A percentile compares a stretch with the other conserved stretches of the same genome.
These are phyloP conservation scores for Paramecium primaurelia DNA, from an alignment of 73 alveolate species.

Conservation along the genomic window DNA sequence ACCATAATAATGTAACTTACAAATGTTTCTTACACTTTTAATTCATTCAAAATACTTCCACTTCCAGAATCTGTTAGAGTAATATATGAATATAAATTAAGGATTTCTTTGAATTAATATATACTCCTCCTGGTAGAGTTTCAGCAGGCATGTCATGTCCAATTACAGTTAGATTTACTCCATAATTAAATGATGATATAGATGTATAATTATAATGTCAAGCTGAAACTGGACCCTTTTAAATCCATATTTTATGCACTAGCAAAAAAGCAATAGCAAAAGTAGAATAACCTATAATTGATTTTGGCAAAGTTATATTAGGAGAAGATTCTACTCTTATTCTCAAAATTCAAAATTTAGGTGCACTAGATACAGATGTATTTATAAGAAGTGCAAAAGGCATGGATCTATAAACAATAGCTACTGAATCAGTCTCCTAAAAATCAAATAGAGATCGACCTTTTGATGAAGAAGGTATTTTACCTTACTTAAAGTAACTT, in stretches of 20 bases:
- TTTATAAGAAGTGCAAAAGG: conserved; percentile 73
- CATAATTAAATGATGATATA: conserved; percentile 91
- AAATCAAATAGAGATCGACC: conserved; percentile 15
- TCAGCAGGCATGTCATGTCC: conserved; percentile 98
- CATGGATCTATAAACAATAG: conserved; percentile 59
- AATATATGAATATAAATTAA: neutral
- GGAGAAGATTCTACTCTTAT: conserved; percentile 86
- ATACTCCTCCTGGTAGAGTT: conserved; percentile 95
- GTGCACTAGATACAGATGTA: conserved; percentile 88
- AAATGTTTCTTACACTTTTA: conserved; percentile 90
- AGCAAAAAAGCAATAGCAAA: conserved; percentile 89
- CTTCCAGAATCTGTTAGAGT: conserved; percentile 37
- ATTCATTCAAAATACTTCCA: conserved; percentile 79
- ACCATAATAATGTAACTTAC: conserved; percentile 88
- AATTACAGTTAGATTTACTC: conserved; percentile 89
- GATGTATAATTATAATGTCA: conserved; percentile 82
- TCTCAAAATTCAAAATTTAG: conserved; percentile 80
- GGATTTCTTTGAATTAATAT: conserved; percentile 92
- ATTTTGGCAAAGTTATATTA: conserved; percentile 90
- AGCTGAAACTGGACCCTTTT: conserved; percentile 94
- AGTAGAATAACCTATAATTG: conserved; percentile 82
- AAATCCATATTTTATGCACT: conserved; percentile 87
- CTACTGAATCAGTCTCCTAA: conserved; percentile 62
- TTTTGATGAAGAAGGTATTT: conserved; percentile 36
- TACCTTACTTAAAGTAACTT: conserved; percentile 62